These are phyloP conservation scores for Hyphopichia pseudoburtonii DNA, from an alignment of 1,139 yeast species.

Conservation along the genomic window DNA sequence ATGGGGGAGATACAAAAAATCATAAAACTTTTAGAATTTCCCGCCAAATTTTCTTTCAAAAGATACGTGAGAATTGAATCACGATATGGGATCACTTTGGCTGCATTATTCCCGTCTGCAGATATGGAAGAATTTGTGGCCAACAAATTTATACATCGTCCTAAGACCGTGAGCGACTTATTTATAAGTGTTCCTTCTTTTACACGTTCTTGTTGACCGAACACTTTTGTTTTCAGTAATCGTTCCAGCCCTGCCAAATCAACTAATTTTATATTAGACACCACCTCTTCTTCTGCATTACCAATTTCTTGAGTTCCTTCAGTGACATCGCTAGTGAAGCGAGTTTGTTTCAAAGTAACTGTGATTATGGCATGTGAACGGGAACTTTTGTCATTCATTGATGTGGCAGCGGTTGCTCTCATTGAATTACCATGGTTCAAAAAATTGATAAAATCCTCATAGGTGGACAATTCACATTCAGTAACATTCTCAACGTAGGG, in stretches of 20 bases:
- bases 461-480: conserved; percentile 46
- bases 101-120: conserved; percentile 12
- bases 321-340: conserved; percentile 22
- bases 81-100: conserved; percentile 57
- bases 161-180: conserved; percentile 71
- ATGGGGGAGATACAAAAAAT: conserved; percentile 74
- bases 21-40: conserved; percentile 76
- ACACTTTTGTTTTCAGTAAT: conserved; percentile 60
- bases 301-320: conserved; percentile 30
- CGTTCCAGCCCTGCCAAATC: conserved; percentile 86
- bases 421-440: conserved; percentile 48
- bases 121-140: conserved; percentile 25
- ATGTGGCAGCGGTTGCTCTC: conserved; percentile 68
- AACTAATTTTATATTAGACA: conserved; percentile 65
- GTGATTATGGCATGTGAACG: conserved; percentile 80
- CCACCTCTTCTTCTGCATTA: conserved; percentile 52
- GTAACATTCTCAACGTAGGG: conserved; percentile 68
- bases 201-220: conserved; percentile 56
- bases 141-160: conserved; percentile 67
- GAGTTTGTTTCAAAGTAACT: conserved; percentile 57
- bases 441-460: conserved; percentile 43
- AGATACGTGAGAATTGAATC: conserved; percentile 75
- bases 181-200: conserved; percentile 77
- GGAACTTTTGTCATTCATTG: conserved; percentile 67
- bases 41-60: conserved; percentile 69